Evolutionary conservation across 768 basidiomycete species (phyloP).

Genomic region (Hygrophoropsis aurantiaca): DNA sequence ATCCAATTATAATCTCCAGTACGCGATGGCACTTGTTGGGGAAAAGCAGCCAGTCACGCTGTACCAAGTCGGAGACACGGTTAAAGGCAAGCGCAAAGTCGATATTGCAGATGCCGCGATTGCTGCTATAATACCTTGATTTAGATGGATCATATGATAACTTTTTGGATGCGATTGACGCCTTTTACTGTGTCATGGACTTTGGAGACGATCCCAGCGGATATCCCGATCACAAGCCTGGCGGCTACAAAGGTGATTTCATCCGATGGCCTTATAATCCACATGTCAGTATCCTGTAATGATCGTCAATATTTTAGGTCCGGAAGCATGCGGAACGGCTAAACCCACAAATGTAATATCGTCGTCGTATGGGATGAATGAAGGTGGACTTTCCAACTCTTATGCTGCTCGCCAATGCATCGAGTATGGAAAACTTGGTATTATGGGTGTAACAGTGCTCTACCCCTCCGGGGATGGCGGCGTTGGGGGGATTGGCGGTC

Average conservation of each 20-base stretch:
- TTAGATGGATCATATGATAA: constrained; percentile 44
- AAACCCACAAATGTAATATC: constrained; percentile 42
- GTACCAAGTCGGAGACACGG: constrained; percentile 31
- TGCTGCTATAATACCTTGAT: neutral
- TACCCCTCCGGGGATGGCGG: constrained; percentile 42
- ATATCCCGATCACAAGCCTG: constrained; percentile 43
- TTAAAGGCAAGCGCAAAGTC: constrained; percentile 29
- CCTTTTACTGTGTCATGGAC: constrained; percentile 43
- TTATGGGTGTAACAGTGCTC: constrained; percentile 48
- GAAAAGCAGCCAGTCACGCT: constrained; percentile 27
- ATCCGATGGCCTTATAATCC: neutral
- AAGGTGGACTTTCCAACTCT: constrained; percentile 31
- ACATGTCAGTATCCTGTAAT: no score
- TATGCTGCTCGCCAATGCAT: constrained; percentile 44
- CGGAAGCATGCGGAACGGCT: constrained; percentile 36
- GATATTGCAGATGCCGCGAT: no score
- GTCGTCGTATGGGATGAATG: constrained; percentile 38
- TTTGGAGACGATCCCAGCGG: constrained; percentile 47
- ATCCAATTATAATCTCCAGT: constrained; percentile 68
- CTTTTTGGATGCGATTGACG: constrained; percentile 45
- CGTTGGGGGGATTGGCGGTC: constrained; percentile 35
- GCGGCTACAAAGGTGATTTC: constrained; percentile 37
- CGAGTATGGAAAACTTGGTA: constrained; percentile 50
- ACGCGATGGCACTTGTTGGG: constrained; percentile 45
- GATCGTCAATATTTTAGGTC: constrained; percentile 7